A percentile compares a stretch with the other conserved stretches of the same genome.
phyloP scores from a whole-genome alignment of 495 filamentous ascomycete species.

The Penicillium paxilli region DNA sequence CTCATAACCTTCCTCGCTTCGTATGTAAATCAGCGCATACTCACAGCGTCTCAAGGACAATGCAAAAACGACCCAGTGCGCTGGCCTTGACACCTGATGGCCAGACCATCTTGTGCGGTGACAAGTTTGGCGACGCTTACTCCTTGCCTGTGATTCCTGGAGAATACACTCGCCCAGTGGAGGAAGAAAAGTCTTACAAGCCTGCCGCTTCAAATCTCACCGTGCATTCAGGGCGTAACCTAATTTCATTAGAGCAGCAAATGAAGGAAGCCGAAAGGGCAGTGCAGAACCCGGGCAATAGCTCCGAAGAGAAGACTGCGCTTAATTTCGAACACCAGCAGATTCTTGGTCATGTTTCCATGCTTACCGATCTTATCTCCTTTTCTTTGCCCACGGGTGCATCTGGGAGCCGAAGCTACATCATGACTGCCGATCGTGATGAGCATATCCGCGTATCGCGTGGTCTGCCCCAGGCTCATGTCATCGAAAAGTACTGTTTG shows the following conservation, averaged over 20 bases:
- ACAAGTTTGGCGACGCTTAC: slow-evolving; percentile 98
- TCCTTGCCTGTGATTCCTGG: slow-evolving; percentile 73
- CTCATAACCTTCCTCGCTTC: neutral
- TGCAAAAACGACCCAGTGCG: slow-evolving; percentile 86
- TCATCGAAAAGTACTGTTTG: slow-evolving; percentile 87
- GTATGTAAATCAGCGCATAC: slow-evolving; percentile 5
- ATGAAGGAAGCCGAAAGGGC: slow-evolving; percentile 42
- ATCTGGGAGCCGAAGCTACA: slow-evolving; percentile 56
- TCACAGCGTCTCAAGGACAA: slow-evolving; percentile 53
- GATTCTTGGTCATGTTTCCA: slow-evolving; percentile 89
- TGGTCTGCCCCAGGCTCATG: slow-evolving; percentile 75
- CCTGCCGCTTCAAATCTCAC: slow-evolving; percentile 71
- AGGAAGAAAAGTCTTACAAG: slow-evolving; percentile 36
- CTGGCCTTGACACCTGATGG: slow-evolving; percentile 68
- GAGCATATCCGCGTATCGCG: slow-evolving; percentile 95
- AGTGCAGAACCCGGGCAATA: slow-evolving; percentile 22
- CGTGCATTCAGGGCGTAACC: slow-evolving; percentile 82
- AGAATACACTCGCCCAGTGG: slow-evolving; percentile 11
- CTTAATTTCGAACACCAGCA: slow-evolving; percentile 68
- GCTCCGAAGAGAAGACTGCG: slow-evolving; percentile 41
- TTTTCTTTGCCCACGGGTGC: slow-evolving; percentile 34
- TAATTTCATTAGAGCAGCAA: slow-evolving; percentile 72
- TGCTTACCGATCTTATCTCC: slow-evolving; percentile 74
- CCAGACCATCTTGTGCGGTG: slow-evolving; percentile 71
- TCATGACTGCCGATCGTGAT: slow-evolving; percentile 89